Evolutionary conservation across 441 rosid species (phyloP).

Genomic region (Omphalea diandra): DNA sequence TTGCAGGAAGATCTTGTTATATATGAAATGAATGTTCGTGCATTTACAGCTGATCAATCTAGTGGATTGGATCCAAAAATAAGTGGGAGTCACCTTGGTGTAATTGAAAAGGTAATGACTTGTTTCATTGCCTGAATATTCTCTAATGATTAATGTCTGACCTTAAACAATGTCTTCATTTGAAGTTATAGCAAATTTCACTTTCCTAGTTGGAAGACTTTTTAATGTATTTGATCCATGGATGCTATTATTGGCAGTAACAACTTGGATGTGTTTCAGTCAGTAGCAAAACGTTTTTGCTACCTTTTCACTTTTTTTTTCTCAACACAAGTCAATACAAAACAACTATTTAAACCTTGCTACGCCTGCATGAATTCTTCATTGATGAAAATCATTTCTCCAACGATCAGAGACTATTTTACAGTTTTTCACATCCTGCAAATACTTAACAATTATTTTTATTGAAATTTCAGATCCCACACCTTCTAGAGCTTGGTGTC

Average conservation of each 20-base stretch:
- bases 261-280: no score
- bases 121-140: constrained; percentile 16
- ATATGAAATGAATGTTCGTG: constrained; percentile 97
- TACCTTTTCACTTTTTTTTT: neutral
- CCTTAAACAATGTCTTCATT: neutral
- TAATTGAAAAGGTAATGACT: constrained; percentile 74
- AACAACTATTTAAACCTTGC: neutral
- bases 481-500: constrained; percentile 84
- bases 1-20: constrained; percentile 91
- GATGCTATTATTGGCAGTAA: no score
- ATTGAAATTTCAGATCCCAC: constrained; percentile 62
- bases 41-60: constrained; percentile 87
- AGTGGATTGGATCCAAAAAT: constrained; percentile 66
- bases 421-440: no score
- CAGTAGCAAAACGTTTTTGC: no score
- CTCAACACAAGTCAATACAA: neutral
- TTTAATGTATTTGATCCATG: neutral
- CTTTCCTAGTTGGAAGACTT: neutral
- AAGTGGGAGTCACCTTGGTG: constrained; percentile 79
- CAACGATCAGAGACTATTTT: constrained; percentile 2
- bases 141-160: neutral
- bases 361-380: constrained; percentile 7
- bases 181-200: neutral
- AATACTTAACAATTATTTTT: constrained; percentile 33
- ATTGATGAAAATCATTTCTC: neutral